These are phyloP conservation scores for Lomentospora prolificans DNA, from an alignment of 2,329 filamentous ascomycete genomes.

Conservation along the genomic window DNA sequence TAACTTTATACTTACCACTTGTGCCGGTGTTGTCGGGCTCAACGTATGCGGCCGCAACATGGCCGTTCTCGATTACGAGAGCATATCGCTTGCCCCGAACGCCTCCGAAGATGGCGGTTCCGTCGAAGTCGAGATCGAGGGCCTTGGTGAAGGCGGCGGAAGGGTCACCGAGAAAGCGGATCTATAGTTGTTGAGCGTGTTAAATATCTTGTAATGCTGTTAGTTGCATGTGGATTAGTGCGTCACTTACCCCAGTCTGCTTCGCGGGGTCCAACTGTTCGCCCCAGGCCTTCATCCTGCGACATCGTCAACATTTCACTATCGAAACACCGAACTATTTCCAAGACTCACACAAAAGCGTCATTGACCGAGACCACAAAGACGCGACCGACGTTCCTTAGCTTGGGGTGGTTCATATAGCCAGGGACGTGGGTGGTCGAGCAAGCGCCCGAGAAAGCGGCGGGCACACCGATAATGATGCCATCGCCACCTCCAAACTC, in stretches of 20 bases:
- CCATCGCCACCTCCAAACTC: constrained; percentile 61
- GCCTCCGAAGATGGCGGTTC: constrained; percentile 68
- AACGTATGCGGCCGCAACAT: constrained; percentile 69
- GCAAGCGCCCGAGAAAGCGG: constrained; percentile 57
- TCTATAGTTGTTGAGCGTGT: constrained; percentile 34
- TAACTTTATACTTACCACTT: constrained; percentile 45
- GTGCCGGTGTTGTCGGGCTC: constrained; percentile 85
- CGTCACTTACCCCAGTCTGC: constrained; percentile 60
- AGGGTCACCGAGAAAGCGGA: constrained; percentile 83
- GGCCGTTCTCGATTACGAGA: constrained; percentile 72
- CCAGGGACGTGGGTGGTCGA: constrained; percentile 67
- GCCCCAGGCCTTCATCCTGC: constrained; percentile 83
- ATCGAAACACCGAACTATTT: no score
- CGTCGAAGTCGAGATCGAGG: constrained; percentile 76
- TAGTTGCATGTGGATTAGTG: neutral
- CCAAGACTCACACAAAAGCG: constrained; percentile 68
- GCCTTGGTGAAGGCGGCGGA: constrained; percentile 71
- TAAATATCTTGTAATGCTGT: neutral
- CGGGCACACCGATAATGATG: constrained; percentile 76
- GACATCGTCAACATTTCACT: neutral
- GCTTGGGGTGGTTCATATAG: constrained; percentile 69
- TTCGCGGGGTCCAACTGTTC: constrained; percentile 65
- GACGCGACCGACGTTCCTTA: constrained; percentile 72
- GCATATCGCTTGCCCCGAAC: constrained; percentile 81
- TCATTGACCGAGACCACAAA: constrained; percentile 93